A percentile compares a stretch with the other conserved stretches of the same genome.
Evolutionary conservation across 2,329 filamentous ascomycete genomes (phyloP).

Genomic region (Ceratocystiopsis brevicomis): DNA sequence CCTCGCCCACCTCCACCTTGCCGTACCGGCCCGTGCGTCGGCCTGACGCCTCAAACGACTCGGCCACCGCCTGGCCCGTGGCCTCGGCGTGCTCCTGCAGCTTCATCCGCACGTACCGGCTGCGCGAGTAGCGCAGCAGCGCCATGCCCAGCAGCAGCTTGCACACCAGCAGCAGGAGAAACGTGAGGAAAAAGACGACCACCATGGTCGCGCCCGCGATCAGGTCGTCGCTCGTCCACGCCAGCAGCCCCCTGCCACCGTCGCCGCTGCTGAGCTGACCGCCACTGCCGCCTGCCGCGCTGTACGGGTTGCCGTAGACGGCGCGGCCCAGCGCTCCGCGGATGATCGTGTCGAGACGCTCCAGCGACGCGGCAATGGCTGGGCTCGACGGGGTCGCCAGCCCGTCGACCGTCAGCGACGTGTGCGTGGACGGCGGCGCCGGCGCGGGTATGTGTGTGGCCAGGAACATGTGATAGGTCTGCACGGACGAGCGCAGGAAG

Average conservation of each 20-base stretch:
- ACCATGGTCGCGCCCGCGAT: slow-evolving; percentile 68
- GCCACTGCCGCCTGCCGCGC: not conserved
- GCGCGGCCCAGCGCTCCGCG: slow-evolving; percentile 59
- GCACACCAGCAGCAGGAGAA: slow-evolving; percentile 64
- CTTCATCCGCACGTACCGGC: slow-evolving; percentile 69
- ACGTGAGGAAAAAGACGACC: slow-evolving; percentile 67
- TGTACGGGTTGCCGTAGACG: slow-evolving; percentile 40
- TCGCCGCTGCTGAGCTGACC: not conserved
- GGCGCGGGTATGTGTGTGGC: slow-evolving; percentile 68
- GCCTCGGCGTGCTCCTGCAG: slow-evolving; percentile 36
- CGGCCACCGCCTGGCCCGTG: slow-evolving; percentile 26
- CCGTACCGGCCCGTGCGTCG: slow-evolving; percentile 67
- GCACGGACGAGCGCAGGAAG: slow-evolving; percentile 83
- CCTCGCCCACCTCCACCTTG: slow-evolving; percentile 73
- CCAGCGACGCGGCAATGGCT: slow-evolving; percentile 56
- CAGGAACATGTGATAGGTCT: slow-evolving; percentile 97
- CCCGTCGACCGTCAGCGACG: slow-evolving; percentile 41
- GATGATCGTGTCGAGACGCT: slow-evolving; percentile 60
- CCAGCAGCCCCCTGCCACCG: slow-evolving; percentile 8
- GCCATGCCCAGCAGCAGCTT: slow-evolving; percentile 82
- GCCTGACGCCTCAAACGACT: slow-evolving; percentile 48
- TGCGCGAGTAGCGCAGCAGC: slow-evolving; percentile 59
- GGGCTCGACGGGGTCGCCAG: slow-evolving; percentile 43
- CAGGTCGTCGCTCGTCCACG: slow-evolving; percentile 46
- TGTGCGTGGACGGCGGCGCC: slow-evolving; percentile 43